Conservation (phyloP, 441 rosid genomes). For the Dalechampia spathulata region DNA sequence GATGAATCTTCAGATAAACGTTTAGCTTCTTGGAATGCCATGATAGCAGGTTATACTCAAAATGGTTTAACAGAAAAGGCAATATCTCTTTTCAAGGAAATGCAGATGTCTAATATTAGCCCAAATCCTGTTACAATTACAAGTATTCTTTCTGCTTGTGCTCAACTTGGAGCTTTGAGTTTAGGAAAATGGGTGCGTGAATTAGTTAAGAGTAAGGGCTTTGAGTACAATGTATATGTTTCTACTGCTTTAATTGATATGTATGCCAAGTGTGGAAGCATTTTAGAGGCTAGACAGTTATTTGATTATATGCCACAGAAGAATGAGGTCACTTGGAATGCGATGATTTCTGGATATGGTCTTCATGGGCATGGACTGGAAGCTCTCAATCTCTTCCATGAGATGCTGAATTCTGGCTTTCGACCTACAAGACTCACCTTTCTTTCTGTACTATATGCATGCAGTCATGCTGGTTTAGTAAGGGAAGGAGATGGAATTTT, state of each 20-base stretch:
- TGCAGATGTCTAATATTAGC: constrained; percentile 42
- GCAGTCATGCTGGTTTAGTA: constrained; percentile 81
- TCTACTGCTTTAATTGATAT: constrained; percentile 73
- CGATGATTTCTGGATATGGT: constrained; percentile 76
- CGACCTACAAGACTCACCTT: constrained; percentile 56
- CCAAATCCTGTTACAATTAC: constrained; percentile 65
- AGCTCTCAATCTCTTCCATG: constrained; percentile 47
- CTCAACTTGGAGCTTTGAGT: constrained; percentile 67
- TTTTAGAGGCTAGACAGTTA: constrained; percentile 47
- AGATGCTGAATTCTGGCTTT: constrained; percentile 46
- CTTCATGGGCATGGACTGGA: constrained; percentile 72
- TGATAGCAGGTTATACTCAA: constrained; percentile 77
- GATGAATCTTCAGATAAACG: constrained; percentile 48
- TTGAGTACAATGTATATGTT: constrained; percentile 55
- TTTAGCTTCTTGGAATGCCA: constrained; percentile 78
- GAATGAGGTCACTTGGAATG: constrained; percentile 81
- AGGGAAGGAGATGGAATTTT: constrained; percentile 58
- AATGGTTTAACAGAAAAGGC: constrained; percentile 63
- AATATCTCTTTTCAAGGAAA: constrained; percentile 53
- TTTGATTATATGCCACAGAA: constrained; percentile 50
- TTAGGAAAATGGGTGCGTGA: constrained; percentile 70
- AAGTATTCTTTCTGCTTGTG: constrained; percentile 71
- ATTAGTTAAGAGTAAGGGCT: constrained; percentile 38
- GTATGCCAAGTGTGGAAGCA: constrained; percentile 83
- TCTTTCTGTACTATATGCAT: constrained; percentile 64